Evolutionary conservation across 2,329 filamentous ascomycete species (phyloP).

Genomic region (Penicillium sp.): DNA sequence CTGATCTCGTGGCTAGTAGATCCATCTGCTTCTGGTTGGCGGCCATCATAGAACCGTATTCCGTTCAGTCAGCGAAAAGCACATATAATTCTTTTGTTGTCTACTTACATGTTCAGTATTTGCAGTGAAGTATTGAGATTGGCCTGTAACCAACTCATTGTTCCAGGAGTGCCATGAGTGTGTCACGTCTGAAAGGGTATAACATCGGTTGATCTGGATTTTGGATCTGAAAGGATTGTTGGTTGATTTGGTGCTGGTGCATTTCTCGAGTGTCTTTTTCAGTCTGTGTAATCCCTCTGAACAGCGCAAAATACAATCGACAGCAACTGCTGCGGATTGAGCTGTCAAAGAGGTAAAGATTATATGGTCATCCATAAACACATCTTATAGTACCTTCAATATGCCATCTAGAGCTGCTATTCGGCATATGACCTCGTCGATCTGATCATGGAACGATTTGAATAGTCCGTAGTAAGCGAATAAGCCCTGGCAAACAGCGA

Average conservation of each 20-base stretch:
- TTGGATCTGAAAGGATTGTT: conserved; percentile 1
- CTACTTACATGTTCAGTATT: conserved; percentile 15
- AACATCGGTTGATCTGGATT: conserved; percentile 9
- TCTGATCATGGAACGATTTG: conserved; percentile 15
- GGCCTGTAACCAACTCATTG: conserved; percentile 11
- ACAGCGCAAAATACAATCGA: conserved; percentile 10
- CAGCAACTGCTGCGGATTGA: conserved; percentile 7
- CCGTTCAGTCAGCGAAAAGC: neutral
- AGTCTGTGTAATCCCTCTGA: conserved; percentile 6
- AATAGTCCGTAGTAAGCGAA: conserved; percentile 16
- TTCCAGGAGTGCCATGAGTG: conserved; percentile 11
- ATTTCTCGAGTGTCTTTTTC: conserved; percentile 3
- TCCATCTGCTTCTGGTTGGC: neutral
- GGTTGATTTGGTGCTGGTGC: neutral
- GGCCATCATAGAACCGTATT: conserved; percentile 1
- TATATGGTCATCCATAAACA: conserved; percentile 4
- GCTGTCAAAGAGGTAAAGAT: conserved; percentile 2
- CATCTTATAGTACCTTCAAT: conserved; percentile 10
- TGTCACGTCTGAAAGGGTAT: conserved; percentile 17
- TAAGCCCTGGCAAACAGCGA: conserved; percentile 16
- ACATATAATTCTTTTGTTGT: neutral
- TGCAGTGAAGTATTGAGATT: conserved; percentile 17
- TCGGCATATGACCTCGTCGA: conserved; percentile 3
- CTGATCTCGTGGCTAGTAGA: neutral
- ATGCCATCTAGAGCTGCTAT: conserved; percentile 6